A percentile compares a stretch with the other conserved stretches of the same genome.
These are phyloP conservation scores for Dimargaris xerosporica DNA, from an alignment of 192 early-diverging fungal species.

Conservation along the genomic window DNA sequence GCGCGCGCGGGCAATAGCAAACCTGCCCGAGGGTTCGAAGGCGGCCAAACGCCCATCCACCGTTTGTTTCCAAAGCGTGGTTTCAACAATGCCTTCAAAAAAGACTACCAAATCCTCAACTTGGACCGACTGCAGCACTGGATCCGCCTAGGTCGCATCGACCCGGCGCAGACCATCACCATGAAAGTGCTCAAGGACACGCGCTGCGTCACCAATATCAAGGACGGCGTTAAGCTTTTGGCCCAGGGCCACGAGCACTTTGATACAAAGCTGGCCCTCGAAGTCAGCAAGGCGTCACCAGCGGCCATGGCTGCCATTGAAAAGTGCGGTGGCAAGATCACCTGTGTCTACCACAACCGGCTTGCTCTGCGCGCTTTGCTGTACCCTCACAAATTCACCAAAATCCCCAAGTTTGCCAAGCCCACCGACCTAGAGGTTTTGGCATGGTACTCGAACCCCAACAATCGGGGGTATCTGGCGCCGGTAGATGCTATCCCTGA, in stretches of 20 bases:
- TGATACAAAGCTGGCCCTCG: slow-evolving; percentile 60
- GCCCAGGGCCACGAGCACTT: slow-evolving; percentile 66
- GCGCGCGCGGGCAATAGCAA: slow-evolving; percentile 58
- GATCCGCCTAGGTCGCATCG: slow-evolving; percentile 71
- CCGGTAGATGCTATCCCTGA: slow-evolving; percentile 4
- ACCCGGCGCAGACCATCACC: slow-evolving; percentile 64
- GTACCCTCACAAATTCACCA: slow-evolving; percentile 62
- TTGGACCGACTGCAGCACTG: slow-evolving; percentile 86
- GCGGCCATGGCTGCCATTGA: slow-evolving; percentile 71
- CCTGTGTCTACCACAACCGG: slow-evolving; percentile 64
- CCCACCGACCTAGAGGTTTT: slow-evolving; percentile 45
- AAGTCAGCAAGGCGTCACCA: slow-evolving; percentile 66
- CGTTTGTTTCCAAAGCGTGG: slow-evolving; percentile 76
- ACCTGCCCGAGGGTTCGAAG: slow-evolving; percentile 76
- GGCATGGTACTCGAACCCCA: slow-evolving; percentile 47
- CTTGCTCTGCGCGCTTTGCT: slow-evolving; percentile 56
- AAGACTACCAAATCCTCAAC: slow-evolving; percentile 54
- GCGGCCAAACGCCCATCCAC: slow-evolving; percentile 79
- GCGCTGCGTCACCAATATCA: slow-evolving; percentile 50
- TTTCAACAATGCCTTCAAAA: slow-evolving; percentile 42
- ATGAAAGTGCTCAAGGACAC: slow-evolving; percentile 56
- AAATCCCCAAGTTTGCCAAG: slow-evolving; percentile 45
- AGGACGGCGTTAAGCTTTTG: slow-evolving; percentile 78
- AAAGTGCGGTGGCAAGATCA: slow-evolving; percentile 61
- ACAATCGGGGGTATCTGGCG: slow-evolving; percentile 61